phyloP scores from a whole-genome alignment of 129 eudicot species.

The Sambucus nigra region DNA sequence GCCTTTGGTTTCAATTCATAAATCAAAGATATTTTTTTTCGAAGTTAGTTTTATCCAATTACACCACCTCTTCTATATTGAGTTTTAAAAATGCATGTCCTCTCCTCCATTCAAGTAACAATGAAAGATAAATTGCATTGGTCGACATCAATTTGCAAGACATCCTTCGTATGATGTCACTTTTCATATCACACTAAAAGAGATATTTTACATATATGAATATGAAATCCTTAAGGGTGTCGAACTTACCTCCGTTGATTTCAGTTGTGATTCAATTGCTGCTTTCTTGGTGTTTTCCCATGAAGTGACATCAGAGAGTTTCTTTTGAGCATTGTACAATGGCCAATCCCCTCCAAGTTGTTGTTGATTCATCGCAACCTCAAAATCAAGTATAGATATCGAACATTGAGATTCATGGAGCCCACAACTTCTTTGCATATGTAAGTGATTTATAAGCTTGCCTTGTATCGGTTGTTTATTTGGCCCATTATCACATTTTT shows the following conservation, averaged over 20 bases:
- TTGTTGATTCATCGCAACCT: constrained; percentile 20
- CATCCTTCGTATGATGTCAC: no score
- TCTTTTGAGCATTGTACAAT: constrained; percentile 64
- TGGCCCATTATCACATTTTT: neutral
- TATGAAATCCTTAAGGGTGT: no score
- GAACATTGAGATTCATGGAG: neutral
- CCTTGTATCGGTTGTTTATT: neutral
- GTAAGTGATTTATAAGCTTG: neutral
- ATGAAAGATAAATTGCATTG: no score
- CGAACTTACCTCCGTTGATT: constrained; percentile 71
- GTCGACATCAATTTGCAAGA: no score
- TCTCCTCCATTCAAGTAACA: no score
- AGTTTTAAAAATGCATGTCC: no score
- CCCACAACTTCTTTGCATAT: neutral
- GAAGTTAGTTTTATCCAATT: no score
- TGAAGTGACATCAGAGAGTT: constrained; percentile 47
- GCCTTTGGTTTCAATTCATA: no score
- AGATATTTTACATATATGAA: no score
- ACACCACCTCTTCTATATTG: no score
- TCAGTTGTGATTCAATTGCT: constrained; percentile 54
- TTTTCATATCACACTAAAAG: no score
- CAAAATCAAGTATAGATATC: constrained; percentile 6
- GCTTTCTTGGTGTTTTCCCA: constrained; percentile 91
- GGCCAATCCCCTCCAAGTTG: constrained; percentile 29
- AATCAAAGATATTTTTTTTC: no score